Percentiles rank a stretch among this genome's conserved stretches.
phyloP scores from a whole-genome alignment of 768 basidiomycete genomes.

The Vararia minispora region DNA sequence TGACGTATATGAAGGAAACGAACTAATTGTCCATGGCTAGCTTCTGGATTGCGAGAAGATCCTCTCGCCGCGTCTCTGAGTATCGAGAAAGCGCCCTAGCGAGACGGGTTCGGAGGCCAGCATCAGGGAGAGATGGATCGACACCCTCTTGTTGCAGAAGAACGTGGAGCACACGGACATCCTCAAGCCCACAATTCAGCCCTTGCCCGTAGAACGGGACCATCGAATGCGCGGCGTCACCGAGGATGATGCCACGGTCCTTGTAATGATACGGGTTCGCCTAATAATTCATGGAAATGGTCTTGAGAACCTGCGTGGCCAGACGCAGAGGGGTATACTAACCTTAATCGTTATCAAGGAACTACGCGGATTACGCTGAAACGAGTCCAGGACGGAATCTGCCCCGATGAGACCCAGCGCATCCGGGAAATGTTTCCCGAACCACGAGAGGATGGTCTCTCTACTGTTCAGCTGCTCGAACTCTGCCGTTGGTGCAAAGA shows the following conservation, averaged over 20 bases:
- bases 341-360: constrained; percentile 92
- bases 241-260: constrained; percentile 79
- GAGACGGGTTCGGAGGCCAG: constrained; percentile 46
- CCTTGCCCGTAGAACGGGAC: constrained; percentile 98
- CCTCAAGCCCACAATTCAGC: constrained; percentile 94
- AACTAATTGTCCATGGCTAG: constrained; percentile 97
- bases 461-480: constrained; percentile 56
- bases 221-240: constrained; percentile 97
- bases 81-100: constrained; percentile 65
- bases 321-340: constrained; percentile 20
- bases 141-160: constrained; percentile 66
- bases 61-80: constrained; percentile 72
- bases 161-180: constrained; percentile 80
- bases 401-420: constrained; percentile 82
- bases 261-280: constrained; percentile 83
- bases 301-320: too few relatives aligned
- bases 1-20: constrained; percentile 26
- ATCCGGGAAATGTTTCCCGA: constrained; percentile 77
- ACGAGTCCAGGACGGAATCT: constrained; percentile 63
- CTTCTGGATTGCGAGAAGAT: constrained; percentile 83
- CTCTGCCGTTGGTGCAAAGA: constrained; percentile 78
- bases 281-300: constrained; percentile 37
- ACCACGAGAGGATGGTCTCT: constrained; percentile 58
- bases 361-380: constrained; percentile 76
- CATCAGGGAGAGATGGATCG: constrained; percentile 27